Base-by-base conservation (phyloP, 176 grass and related monocot species). In the Oryza coarctata region DNA sequence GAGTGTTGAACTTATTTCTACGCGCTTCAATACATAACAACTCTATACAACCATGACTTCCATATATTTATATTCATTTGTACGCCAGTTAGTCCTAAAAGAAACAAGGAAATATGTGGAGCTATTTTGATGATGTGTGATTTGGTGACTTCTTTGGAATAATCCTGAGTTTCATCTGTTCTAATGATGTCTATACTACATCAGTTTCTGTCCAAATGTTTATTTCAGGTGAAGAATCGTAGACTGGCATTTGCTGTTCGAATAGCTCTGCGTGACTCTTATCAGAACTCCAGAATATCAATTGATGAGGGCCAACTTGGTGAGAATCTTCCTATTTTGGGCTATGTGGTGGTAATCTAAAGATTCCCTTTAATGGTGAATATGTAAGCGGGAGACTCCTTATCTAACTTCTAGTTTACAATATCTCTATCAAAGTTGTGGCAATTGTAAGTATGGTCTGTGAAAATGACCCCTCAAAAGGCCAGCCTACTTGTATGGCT, bases 401-500 rank as follows among this genome's bases (percentile, higher is more conserved):
- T 79, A 78, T 84, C 87, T 60, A 83, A 22, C 35, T 67, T 73
- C 25, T 84, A 81, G 18, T 88, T 91, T 94, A 79, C 80, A 91
- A 91, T 83, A 87, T 79, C 78, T 39, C 75, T 77, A 77, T 63
- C 74, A 71, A 81, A 69, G 74, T 75, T 91, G 82, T 83, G 80
- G 75, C 78, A 74, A 71, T 75, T 58, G 83, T 82, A 89, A 86
- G 74, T 52, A 65, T 85, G 82, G 86, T 63, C 71, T 87, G 63
- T 76, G 89, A 92, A 91, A 89, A 84, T 85, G 89, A 87, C 84
- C 26, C 75, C 44, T 82, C 76, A 88, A 91, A 91, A 91, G 86
- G 76, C 86, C 79, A 86, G 83, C 67, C 80, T 38, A 50, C 69
- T 86, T n/a, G 49, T 75, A 80, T 83, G 84, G 45, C 68, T 86